Evolutionary conservation across 352 stramenopile species (phyloP), one percentile per base, ranked within the genome.

Genomic region (Pythium folliculosum): DNA sequence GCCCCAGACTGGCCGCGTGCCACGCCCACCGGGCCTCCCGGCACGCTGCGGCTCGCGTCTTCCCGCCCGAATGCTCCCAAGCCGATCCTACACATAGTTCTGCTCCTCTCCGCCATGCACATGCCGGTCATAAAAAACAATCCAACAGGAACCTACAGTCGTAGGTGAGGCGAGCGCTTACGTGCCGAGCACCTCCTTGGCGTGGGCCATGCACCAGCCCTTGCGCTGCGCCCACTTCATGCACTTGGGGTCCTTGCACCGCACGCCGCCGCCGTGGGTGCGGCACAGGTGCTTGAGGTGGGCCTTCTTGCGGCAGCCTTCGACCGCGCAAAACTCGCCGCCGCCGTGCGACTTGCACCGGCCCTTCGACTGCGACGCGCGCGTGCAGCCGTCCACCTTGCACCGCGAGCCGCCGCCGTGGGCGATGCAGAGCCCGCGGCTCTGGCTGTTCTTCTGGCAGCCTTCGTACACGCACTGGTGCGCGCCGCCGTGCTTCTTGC

Each of bases 401-500:
- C 88, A 96, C 21, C 86, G 76, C 35, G 84, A 94, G 49, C 88
- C 88, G 12, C 88, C 88, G 47, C 88, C 88, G 60, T 96, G 88
- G 4, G 88, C 86, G 53, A 94, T 94, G 71, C 88, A 96, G 48
- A 96, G 63, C 14, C 88, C 88, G 8, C 88, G 83, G 69, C 86
- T 94, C 74, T 96, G 86, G 63, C 84, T 93, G 77, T 95, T 96
- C 76, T 96, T 96, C 59, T 74, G 80, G 69, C 88, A 96, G 7
- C 88, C 88, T 69, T 91, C 84, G 49, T 89, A 90, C 21, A 90
- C 84, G 40, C 88, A 96, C 56, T 91, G 88, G 49, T 93, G 85
- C 2, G 86, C 88, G n/a, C 88, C 88, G 25, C 88, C 88, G 67
- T 96, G 88, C 37, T 95, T 96, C 69, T 96, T 96, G 84, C 88